Conservation (phyloP, 2,329 filamentous ascomycete genomes). For the Diaporthe vexans region DNA sequence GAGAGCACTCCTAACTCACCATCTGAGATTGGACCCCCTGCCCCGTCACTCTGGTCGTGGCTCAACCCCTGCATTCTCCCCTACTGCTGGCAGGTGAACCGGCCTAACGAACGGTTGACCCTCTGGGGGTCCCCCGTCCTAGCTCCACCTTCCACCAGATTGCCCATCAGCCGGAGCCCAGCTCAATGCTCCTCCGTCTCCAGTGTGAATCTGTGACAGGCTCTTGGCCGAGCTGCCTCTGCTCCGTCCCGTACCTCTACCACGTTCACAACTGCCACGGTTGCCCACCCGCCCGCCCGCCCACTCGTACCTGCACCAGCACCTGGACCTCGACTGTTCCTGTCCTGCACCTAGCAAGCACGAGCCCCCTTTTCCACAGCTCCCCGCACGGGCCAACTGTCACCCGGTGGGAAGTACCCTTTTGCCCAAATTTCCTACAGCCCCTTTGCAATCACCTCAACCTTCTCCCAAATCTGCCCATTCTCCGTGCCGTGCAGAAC, state of each 20-base stretch:
- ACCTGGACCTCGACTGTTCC: neutral
- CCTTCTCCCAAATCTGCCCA: conserved; percentile 38
- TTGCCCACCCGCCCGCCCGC: neutral
- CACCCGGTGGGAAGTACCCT: conserved; percentile 31
- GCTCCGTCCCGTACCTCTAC: too few relatives aligned
- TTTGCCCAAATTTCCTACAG: conserved; percentile 32
- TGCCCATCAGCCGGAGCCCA: conserved; percentile 29
- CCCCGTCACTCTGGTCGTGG: conserved; percentile 22
- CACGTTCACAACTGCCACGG: neutral
- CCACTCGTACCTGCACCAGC: conserved; percentile 4
- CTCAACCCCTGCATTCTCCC: conserved; percentile 23
- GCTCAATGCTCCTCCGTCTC: neutral
- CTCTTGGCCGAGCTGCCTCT: conserved; percentile 3
- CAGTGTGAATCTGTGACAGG: conserved; percentile 18
- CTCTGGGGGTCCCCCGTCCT: conserved; percentile 30
- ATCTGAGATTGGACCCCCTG: conserved; percentile 36
- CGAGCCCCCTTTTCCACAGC: conserved; percentile 37
- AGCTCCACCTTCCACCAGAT: conserved; percentile 22
- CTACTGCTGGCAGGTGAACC: conserved; percentile 7
- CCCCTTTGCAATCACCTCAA: conserved; percentile 36
- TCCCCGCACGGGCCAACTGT: conserved; percentile 27
- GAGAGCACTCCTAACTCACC: neutral
- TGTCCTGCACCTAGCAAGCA: conserved; percentile 20
- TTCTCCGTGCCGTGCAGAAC: conserved; percentile 39
- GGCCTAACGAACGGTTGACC: conserved; percentile 16